Base-by-base conservation (phyloP, 768 basidiomycete genomes). In the Clathrus columnatus region DNA sequence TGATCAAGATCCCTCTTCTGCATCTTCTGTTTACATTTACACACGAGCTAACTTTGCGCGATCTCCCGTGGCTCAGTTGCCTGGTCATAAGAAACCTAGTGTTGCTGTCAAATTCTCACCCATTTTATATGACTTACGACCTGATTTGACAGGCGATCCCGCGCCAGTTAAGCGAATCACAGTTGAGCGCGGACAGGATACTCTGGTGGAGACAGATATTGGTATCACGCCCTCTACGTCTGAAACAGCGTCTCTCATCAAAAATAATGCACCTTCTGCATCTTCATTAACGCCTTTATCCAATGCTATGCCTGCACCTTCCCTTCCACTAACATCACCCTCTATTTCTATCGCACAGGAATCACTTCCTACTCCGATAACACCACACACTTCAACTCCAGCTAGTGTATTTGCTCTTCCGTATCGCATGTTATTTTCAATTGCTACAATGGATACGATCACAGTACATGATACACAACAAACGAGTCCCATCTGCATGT, bases 391-490 rank as follows among this genome's bases (percentile, higher is more conserved):
- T 17, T 54, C 64, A 2, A 67, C 63, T 24, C 75, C 79, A 0
- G 80, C 78, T 16, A 85, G 89, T 14, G 75, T 96, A 2, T 97
- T 98, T 65, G 81, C 88, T 7, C 70, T 98, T 48, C 90, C 94
- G 2, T 97, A 98, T 68, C 78, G 96, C 50, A 88, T 97, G 85
- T 69, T 97, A 43, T 98, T 87, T 63, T 91, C 96, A 1, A 91
- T 98, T 16, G 87, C 92, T 48, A 96, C 95, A 20, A 96, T 93
- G 83, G 96, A 99, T 69, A 85, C 91, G 0, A 83, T 99, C 45
- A 79, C 88, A 24, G 85, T 99, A 51, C 93, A 99, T 65, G 96
- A 99, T 67, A 98, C 94, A 4, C 96, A 98, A 70, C 95, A 98
- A 72, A 80, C 90, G 1, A 82, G 85, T 2, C 96, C 96, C 0